Conservation (phyloP, 805 yeast species). For the Wickerhamomyces canadensis region DNA sequence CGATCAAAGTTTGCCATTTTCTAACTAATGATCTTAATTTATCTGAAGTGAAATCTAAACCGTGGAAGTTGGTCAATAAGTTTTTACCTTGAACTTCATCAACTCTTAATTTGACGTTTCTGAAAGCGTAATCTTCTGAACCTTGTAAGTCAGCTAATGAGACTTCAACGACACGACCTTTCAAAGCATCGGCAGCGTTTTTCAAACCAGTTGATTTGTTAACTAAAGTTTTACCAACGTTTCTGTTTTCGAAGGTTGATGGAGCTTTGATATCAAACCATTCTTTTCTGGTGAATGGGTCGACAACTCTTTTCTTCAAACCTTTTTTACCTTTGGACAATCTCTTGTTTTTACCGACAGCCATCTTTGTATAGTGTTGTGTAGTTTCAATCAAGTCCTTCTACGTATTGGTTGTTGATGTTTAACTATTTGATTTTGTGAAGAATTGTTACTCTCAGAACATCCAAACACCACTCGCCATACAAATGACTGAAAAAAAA, state of each 20-base stretch:
- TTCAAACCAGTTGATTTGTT: constrained; percentile 98
- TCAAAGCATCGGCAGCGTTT: constrained; percentile 96
- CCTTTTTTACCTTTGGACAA: constrained; percentile 91
- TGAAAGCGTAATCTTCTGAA: constrained; percentile 97
- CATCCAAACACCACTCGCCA: constrained; percentile 1
- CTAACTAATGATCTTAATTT: constrained; percentile 96
- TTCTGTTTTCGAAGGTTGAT: constrained; percentile 96
- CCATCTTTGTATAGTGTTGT: constrained; percentile 35
- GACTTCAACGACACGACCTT: constrained; percentile 96
- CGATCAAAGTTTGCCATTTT: constrained; percentile 98
- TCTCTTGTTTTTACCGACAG: constrained; percentile 85
- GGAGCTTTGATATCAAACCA: constrained; percentile 99
- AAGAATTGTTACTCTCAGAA: constrained; percentile 1
- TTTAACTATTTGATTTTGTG: constrained; percentile 1
- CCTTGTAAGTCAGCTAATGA: constrained; percentile 97
- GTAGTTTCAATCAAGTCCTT: neutral
- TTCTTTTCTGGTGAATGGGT: constrained; percentile 99
- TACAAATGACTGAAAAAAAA: neutral
- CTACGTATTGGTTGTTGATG: neutral
- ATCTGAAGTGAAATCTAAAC: constrained; percentile 96
- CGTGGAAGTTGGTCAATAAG: constrained; percentile 99
- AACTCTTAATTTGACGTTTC: constrained; percentile 95
- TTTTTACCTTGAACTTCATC: constrained; percentile 99
- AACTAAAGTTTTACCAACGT: constrained; percentile 97
- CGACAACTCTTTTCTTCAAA: constrained; percentile 97